Conservation (phyloP, 2,329 filamentous ascomycete species). For the Apiospora sp. region DNA sequence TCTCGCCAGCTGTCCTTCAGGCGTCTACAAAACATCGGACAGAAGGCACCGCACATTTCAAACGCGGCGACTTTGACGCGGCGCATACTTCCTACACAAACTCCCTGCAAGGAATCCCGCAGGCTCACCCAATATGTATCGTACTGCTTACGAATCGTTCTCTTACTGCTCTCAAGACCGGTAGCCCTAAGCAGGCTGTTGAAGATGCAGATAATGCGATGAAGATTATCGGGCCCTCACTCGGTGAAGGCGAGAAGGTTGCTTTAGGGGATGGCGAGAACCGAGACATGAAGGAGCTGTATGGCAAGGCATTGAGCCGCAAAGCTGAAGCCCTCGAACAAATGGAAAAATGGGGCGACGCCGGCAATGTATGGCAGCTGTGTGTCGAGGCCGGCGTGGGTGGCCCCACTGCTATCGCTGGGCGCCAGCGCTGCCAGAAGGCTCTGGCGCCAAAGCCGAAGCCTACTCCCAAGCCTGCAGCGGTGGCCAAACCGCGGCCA, state of each 20-base stretch:
- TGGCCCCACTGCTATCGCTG: constrained; percentile 83
- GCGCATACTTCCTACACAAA: constrained; percentile 85
- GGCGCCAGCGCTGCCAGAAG: constrained; percentile 88
- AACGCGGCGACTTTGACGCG: constrained; percentile 88
- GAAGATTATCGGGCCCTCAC: constrained; percentile 77
- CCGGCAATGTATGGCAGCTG: constrained; percentile 78
- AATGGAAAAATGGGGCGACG: constrained; percentile 92
- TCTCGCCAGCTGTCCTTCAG: constrained; percentile 74
- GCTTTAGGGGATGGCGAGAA: constrained; percentile 69
- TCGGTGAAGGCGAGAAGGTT: constrained; percentile 83
- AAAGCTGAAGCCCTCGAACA: constrained; percentile 97
- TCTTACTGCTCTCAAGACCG: constrained; percentile 88
- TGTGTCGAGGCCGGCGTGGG: constrained; percentile 87
- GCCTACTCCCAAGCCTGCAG: constrained; percentile 46
- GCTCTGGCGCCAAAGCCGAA: constrained; percentile 74
- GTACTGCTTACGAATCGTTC: constrained; percentile 92
- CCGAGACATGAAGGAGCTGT: constrained; percentile 93
- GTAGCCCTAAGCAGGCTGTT: constrained; percentile 88
- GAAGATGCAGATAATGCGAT: constrained; percentile 84
- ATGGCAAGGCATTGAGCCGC: constrained; percentile 89
- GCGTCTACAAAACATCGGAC: constrained; percentile 81
- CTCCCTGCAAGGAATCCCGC: constrained; percentile 77
- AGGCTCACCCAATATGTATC: constrained; percentile 82
- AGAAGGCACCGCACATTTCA: constrained; percentile 88
- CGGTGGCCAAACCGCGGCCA: constrained; percentile 54